A percentile compares a stretch with the other conserved stretches of the same genome.
Evolutionary conservation across 2,329 filamentous ascomycete genomes (phyloP).

Genomic region (Neofusicoccum sp.): DNA sequence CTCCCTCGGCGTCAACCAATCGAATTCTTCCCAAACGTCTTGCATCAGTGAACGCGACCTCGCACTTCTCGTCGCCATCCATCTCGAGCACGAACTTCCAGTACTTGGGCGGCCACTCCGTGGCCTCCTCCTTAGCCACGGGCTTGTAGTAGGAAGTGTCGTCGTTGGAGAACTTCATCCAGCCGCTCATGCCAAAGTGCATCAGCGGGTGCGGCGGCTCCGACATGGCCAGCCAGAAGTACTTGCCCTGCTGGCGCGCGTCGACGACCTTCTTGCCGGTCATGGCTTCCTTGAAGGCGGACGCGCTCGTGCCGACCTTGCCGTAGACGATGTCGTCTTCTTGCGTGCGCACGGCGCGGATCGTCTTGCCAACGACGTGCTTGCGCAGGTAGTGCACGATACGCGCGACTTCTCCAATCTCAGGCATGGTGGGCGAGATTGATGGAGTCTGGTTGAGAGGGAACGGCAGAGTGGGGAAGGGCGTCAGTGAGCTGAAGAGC

Average conservation of each 20-base stretch:
- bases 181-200: conserved; percentile 75
- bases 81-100: conserved; percentile 82
- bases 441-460: neutral
- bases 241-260: conserved; percentile 89
- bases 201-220: conserved; percentile 81
- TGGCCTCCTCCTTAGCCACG: conserved; percentile 54
- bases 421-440: neutral
- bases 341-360: conserved; percentile 66
- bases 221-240: conserved; percentile 86
- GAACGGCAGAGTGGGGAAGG: too few species aligned
- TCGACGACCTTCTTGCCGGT: conserved; percentile 68
- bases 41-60: conserved; percentile 78
- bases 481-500: too few species aligned
- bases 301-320: conserved; percentile 78
- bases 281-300: conserved; percentile 71
- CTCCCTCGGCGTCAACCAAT: conserved; percentile 75
- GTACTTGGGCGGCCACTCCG: conserved; percentile 83
- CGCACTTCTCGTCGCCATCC: conserved; percentile 58
- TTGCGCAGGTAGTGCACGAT: conserved; percentile 81
- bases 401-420: conserved; percentile 67
- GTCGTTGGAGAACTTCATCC: conserved; percentile 82
- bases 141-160: conserved; percentile 77
- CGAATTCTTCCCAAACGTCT: conserved; percentile 76
- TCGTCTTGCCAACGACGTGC: conserved; percentile 78
- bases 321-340: conserved; percentile 87